A percentile compares a stretch with the other conserved stretches of the same genome.
phyloP scores from a whole-genome alignment of 805 yeast species.

The Candida adriatica region DNA sequence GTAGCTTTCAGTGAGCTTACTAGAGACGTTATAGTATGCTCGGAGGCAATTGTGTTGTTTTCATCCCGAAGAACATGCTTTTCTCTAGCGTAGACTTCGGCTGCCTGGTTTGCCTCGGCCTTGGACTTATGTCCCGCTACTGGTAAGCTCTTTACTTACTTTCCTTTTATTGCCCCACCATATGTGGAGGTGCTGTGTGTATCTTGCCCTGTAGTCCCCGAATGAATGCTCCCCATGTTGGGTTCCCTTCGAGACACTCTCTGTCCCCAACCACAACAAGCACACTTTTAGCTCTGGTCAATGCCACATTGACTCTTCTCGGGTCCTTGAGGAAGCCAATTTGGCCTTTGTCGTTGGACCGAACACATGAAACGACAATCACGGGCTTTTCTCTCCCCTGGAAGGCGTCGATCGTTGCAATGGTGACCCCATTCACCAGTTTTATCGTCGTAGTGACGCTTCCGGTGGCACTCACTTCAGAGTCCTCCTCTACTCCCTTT shows the following conservation, averaged over 20 bases:
- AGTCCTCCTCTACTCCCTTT: constrained; percentile 52
- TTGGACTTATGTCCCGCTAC: no score
- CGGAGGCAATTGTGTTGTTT: no score
- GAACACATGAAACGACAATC: constrained; percentile 67
- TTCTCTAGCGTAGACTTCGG: no score
- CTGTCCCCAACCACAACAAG: constrained; percentile 57
- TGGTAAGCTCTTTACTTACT: no score
- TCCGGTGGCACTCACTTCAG: constrained; percentile 9
- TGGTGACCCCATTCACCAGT: constrained; percentile 36
- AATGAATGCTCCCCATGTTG: constrained; percentile 45
- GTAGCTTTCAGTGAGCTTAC: no score
- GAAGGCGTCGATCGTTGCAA: constrained; percentile 72
- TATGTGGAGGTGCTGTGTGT: constrained; percentile 3
- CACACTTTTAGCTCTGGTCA: constrained; percentile 63
- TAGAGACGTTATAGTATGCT: no score
- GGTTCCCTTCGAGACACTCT: constrained; percentile 36
- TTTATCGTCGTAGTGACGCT: constrained; percentile 16
- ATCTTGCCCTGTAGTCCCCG: constrained; percentile 29
- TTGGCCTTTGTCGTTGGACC: constrained; percentile 47
- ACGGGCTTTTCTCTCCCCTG: constrained; percentile 85
- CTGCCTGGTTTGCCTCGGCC: no score
- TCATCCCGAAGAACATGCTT: no score
- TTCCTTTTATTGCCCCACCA: no score
- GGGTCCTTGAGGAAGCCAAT: constrained; percentile 59
- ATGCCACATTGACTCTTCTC: constrained; percentile 63